Base-by-base conservation (phyloP, 2,329 filamentous ascomycete genomes). In the Aureobasidium sp. region DNA sequence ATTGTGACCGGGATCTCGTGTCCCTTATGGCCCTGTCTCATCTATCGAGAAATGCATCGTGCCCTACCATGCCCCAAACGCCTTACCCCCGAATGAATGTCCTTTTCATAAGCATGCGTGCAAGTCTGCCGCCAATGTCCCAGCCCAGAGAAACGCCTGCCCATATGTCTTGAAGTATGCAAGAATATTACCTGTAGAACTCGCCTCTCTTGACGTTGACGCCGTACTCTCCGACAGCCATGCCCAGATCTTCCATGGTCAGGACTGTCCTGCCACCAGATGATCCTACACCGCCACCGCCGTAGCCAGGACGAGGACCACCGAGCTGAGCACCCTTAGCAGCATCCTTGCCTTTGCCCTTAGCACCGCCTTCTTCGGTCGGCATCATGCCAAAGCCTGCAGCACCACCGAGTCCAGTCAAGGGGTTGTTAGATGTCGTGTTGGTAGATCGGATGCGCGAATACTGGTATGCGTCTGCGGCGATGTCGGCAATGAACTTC, bases 211-310 rank as follows among this genome's bases (percentile, higher is more conserved):
- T 97, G 59, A 97, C 89, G 72, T 96, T 99, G 58, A 99, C 91
- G 1, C 94, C 94, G 73, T 97, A 99, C 79, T 99, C 94, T 36
- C 90, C 90, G 34, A 97, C 93, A 1, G 94, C 94, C 91, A 97
- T 97, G 16, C 94, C 94, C 69, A 99, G 75, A 74, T 99, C 94
- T 77, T 99, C 94, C 94, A 99, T 97, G 0, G 94, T 97, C 64
- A 99, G 80, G 60, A 99, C 93, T 21, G 94, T 97, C 65, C 91
- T 83, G 66, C 95, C 96, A 77, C 95, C 90, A 60, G 86, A 89
- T 1, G 90, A 90, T 32, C 92, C 91, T 70, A 91, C 90, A 0
- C 92, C 92, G 67, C 93, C 93, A 7, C 93, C 94, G 16, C 90
- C 91, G 88, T 64, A 72, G 67, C 84, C 78, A 13, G 78, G 76